Conservation (phyloP, 768 basidiomycete species). For the Hysterangium stoloniferum region DNA sequence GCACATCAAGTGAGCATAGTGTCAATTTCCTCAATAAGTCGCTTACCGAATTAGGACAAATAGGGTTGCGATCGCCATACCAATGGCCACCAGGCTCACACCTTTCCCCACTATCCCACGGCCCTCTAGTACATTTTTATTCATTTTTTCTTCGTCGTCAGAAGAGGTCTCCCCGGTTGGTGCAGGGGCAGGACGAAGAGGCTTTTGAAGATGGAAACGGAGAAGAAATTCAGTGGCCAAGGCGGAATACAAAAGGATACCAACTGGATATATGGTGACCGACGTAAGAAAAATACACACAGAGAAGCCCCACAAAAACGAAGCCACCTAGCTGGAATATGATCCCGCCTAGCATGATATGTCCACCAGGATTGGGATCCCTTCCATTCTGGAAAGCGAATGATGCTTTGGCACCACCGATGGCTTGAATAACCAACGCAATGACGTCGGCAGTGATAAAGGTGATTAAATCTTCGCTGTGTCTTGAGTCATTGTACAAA, state of each 20-base stretch:
- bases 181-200: conserved; percentile 20
- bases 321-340: conserved; percentile 44
- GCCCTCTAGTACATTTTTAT: background rate
- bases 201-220: conserved; percentile 32
- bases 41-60: conserved; percentile 39
- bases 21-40: background rate
- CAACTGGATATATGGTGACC: conserved; percentile 23
- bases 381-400: conserved; percentile 12
- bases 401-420: conserved; percentile 29
- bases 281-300: background rate
- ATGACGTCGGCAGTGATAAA: conserved; percentile 22
- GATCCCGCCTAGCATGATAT: conserved; percentile 60
- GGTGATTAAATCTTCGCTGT: background rate
- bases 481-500: background rate
- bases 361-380: conserved; percentile 21
- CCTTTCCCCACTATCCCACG: background rate
- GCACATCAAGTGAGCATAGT: background rate
- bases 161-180: background rate
- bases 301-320: background rate
- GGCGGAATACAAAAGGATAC: conserved; percentile 34
- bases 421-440: conserved; percentile 33
- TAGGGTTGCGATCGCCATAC: conserved; percentile 28
- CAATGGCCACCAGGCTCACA: conserved; percentile 23
- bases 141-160: background rate
- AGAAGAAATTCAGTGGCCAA: conserved; percentile 39